Base-by-base conservation (phyloP, 2,329 filamentous ascomycete species). In the Diaporthe vaccinii region DNA sequence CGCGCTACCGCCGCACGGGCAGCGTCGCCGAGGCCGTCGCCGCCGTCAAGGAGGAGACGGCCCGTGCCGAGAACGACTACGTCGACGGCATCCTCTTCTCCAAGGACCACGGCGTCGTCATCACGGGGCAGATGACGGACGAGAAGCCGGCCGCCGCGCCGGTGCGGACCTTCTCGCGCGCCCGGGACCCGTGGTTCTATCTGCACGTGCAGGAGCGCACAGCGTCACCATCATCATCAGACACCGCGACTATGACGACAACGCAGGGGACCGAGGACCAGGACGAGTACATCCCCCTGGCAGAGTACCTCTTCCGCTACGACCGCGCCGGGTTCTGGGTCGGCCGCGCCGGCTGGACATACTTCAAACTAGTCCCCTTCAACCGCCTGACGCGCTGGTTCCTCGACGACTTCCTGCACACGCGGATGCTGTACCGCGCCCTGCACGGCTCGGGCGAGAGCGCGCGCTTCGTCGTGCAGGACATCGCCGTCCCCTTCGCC, bases 241-340 rank as follows among this genome's bases (percentile, higher is more conserved):
- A 78, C 82, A 15, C 44, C 46, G 20, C 25, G 34, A 36, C 0
- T 81, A 83, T 9, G 20, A 4, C 69, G 22, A 34, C 72, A 49
- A 22, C 73, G 39, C 57, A 70, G 17, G 55, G 49, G 22, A 10
- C 34, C 58, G 10, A 36, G 65, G 78, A 74, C 2, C 79, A 82
- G 22, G 82, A 81, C 72, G 91, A 94, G 69, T 90, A 91, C 78
- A 89, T 94, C 55, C 93, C 93, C 0, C 84, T 94, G 5, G 89
- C 90, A 53, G 93, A 94, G 81, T 95, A 95, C 81, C 90, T 94
- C 78, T 95, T 95, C 86, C 90, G 93, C 69, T 95, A 95, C 84
- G 93, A 95, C 83, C 90, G 93, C 59, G 93, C 92, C 71, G 92
- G 91, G 20, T 95, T 95, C 87, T 95, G 93, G 93, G 92, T 93